Evolutionary conservation across 164 flowering plant species (phyloP), one percentile per base, ranked within the genome.

Genomic region (Tetrastigma voinierianum): DNA sequence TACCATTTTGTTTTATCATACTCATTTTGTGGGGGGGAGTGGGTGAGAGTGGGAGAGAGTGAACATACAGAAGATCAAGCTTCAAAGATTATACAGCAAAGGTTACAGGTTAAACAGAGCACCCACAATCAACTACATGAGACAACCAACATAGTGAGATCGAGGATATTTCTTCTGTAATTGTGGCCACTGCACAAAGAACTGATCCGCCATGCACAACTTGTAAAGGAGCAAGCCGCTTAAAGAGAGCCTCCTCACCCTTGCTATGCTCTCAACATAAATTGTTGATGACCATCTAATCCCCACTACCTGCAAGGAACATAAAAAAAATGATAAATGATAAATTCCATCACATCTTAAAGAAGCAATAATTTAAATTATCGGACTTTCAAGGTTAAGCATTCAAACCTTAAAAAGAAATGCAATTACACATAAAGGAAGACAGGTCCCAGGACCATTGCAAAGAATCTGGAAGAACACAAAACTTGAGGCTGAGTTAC

Each of bases 361-460:
- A 19, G 2, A 24, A 57, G 18, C 57, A 40, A 15, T 10, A 60
- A 19, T 17, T 21, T 3, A 20, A 56, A 11, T 18, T 40, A 5
- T 17, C 18, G 15, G 14, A 15, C 20, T 10, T 49, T n/a, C 4
- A 52, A 44, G 16, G 23, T 13, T 56, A n/a, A 59, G 25, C 5
- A 19, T 10, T 8, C 51, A 14, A 51, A 91, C 98, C 98, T 94
- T 94, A 66, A 91, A 85, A 59, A 87, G 15, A 78, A 94, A 90
- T 14, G 97, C 92, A 65, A 86, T 86, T 18, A 69, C 67, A 61
- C 98, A 92, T 11, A 94, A 78, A 44, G 97, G 97, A 72, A 94
- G 74, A 75, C 97, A 94, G 66, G 98, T 94, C 65, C 98, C 97
- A 51, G 96, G 98, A n/a, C 98, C 96, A 71, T 90, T 94, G 85